A percentile compares a stretch with the other conserved stretches of the same genome.
Evolutionary conservation across 306 rosid genomes (phyloP).

Genomic region (Vigna trinervia): DNA sequence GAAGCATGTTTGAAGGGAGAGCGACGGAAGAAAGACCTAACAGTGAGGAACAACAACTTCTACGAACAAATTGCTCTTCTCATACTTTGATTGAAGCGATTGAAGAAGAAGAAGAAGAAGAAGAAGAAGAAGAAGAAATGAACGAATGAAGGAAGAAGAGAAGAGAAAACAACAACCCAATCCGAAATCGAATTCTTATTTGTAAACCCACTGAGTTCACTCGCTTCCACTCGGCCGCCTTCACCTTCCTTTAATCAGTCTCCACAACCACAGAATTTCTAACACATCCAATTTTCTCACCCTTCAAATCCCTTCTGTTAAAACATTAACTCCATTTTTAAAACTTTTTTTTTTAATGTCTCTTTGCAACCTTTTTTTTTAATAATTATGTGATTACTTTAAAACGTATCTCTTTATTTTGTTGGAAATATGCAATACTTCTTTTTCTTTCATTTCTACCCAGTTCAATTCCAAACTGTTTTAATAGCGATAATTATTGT

Average conservation of each 20-base stretch:
- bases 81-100: not conserved
- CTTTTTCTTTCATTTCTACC: not conserved
- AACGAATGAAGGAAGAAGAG: not conserved
- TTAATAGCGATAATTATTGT: no score
- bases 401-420: no score
- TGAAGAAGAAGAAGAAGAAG: not conserved
- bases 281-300: not conserved
- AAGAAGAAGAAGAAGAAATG: no score
- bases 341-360: no score
- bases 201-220: constrained; percentile 21
- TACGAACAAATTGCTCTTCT: not conserved
- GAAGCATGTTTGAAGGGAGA: constrained; percentile 18
- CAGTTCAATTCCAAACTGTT: not conserved
- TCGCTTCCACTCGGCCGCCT: not conserved
- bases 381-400: no score
- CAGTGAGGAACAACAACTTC: not conserved
- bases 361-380: no score
- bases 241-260: not conserved
- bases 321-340: no score
- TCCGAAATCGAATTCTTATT: constrained; percentile 1
- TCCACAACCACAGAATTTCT: constrained; percentile 8
- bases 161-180: not conserved
- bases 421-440: no score
- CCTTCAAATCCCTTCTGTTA: not conserved
- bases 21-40: not conserved